These are phyloP conservation scores for Prillingera fragicola DNA, from an alignment of 1,284 basidiomycete genomes.

Conservation along the genomic window DNA sequence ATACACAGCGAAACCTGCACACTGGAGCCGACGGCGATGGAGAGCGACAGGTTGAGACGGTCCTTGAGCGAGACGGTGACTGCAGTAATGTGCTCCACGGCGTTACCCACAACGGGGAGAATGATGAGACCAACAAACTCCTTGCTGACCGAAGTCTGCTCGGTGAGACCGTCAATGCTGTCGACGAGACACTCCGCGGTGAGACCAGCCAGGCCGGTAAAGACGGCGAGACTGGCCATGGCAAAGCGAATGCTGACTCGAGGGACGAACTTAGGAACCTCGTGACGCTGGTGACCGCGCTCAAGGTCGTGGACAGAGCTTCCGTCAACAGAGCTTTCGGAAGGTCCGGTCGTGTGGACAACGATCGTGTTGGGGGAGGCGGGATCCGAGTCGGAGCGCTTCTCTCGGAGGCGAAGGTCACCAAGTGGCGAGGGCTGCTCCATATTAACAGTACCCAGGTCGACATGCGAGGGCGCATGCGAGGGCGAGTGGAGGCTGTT, in stretches of 20 bases:
- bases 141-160: conserved; percentile 49
- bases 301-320: too few relatives aligned
- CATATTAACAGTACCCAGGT: background rate
- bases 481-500: conserved; percentile 3
- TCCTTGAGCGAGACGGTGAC: conserved; percentile 78
- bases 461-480: conserved; percentile 2
- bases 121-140: conserved; percentile 83
- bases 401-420: background rate
- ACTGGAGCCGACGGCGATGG: conserved; percentile 82
- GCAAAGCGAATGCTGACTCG: conserved; percentile 52
- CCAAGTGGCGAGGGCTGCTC: background rate
- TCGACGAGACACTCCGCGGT: conserved; percentile 83
- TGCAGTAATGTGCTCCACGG: conserved; percentile 82
- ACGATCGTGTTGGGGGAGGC: background rate
- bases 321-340: conserved; percentile 3
- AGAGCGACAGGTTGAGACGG: conserved; percentile 54
- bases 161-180: conserved; percentile 65
- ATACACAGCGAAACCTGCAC: conserved; percentile 86
- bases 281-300: too few relatives aligned
- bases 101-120: conserved; percentile 74
- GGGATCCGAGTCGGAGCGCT: background rate
- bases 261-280: conserved; percentile 30
- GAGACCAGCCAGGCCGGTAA: conserved; percentile 51
- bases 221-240: conserved; percentile 28
- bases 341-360: conserved; percentile 9